Evolutionary conservation across 2,329 filamentous ascomycete species (phyloP).

Genomic region (Ustilaginoidea virens): DNA sequence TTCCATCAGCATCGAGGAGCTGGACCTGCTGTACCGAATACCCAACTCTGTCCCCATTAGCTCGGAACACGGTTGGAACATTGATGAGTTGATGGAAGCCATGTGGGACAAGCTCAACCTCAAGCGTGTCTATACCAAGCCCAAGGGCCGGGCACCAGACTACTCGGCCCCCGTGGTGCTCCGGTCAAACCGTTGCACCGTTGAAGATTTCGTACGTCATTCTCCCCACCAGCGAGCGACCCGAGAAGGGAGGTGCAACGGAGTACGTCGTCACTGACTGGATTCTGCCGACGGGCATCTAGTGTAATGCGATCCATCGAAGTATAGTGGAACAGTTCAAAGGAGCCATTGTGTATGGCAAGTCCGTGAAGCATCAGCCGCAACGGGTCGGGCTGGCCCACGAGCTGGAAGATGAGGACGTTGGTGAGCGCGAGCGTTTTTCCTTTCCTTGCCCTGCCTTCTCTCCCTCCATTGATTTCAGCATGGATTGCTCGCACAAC

Average conservation of each 20-base stretch:
- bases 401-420: constrained; percentile 91
- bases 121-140: constrained; percentile 91
- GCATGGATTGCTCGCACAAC: background rate
- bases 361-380: constrained; percentile 96
- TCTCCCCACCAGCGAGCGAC: constrained; percentile 1
- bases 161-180: constrained; percentile 86
- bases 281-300: constrained; percentile 23
- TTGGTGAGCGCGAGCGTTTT: constrained; percentile 47
- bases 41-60: constrained; percentile 96
- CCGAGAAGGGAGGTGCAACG: too few relatives aligned
- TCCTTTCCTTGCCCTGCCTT: background rate
- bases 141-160: constrained; percentile 87
- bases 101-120: constrained; percentile 98
- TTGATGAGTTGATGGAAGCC: constrained; percentile 89
- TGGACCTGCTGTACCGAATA: constrained; percentile 91
- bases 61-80: constrained; percentile 93
- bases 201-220: constrained; percentile 86
- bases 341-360: constrained; percentile 88
- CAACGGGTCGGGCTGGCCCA: constrained; percentile 86
- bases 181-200: constrained; percentile 64
- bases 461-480: background rate
- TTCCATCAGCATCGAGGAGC: constrained; percentile 90
- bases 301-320: constrained; percentile 97
- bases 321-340: constrained; percentile 94
- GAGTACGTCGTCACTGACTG: too few relatives aligned